Conservation (phyloP, 1,284 basidiomycete genomes). For the Fomes fomentarius region DNA sequence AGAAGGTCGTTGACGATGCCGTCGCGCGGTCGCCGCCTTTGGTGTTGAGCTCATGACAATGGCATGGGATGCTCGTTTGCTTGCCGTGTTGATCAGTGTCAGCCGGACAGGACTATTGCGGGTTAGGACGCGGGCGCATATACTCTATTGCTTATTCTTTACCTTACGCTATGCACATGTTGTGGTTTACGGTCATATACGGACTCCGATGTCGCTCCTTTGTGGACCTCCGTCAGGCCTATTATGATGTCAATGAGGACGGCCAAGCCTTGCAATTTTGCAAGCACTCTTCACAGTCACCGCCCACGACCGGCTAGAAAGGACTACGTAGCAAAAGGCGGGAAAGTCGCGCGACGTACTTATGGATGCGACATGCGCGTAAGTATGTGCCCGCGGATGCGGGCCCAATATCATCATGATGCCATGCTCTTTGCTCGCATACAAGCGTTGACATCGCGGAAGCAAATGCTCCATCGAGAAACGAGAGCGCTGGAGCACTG, state of each 20-base stretch:
- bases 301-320: no score
- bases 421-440: neutral
- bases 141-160: constrained; percentile 7
- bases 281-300: no score
- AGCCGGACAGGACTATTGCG: neutral
- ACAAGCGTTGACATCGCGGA: neutral
- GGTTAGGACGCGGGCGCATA: neutral
- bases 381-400: no score
- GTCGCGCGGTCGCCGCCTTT: constrained; percentile 17
- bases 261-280: no score
- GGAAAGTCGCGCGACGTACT: no score
- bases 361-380: no score
- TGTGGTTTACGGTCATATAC: neutral
- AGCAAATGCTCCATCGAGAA: no score
- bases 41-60: constrained; percentile 18
- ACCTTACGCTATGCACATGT: neutral
- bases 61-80: neutral
- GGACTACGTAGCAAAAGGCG: no score
- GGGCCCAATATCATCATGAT: no score
- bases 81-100: neutral
- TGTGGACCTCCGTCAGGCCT: neutral
- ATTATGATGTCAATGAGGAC: no score
- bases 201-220: neutral
- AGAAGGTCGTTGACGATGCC: constrained; percentile 26
- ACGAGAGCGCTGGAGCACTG: no score